Conservation (phyloP, 331 rosid species). For the Phaseolus coccineus region DNA sequence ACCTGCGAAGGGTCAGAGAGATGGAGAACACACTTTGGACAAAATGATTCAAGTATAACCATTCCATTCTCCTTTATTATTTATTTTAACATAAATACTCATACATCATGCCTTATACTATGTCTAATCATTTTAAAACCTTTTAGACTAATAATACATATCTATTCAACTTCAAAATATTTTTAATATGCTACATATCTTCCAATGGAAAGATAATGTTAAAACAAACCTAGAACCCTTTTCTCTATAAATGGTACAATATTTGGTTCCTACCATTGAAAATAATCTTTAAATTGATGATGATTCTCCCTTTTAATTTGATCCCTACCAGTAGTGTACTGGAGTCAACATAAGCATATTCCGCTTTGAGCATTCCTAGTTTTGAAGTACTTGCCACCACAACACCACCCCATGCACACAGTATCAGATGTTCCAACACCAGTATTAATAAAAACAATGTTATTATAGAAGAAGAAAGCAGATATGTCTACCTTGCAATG, state of each 20-base stretch:
- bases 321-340: slow-evolving; percentile 49
- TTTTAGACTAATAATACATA: background rate
- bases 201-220: background rate
- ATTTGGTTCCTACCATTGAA: slow-evolving; percentile 59
- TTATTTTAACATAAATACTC: background rate
- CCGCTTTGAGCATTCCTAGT: slow-evolving; percentile 10
- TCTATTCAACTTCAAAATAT: background rate
- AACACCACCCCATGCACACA: slow-evolving; percentile 36
- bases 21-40: slow-evolving; percentile 40
- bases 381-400: slow-evolving; percentile 67
- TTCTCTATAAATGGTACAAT: slow-evolving; percentile 40
- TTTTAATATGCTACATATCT: background rate
- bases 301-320: slow-evolving; percentile 49
- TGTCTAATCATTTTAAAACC: background rate
- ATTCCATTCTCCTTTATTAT: background rate
- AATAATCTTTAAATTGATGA: slow-evolving; percentile 58
- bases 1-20: slow-evolving; percentile 34
- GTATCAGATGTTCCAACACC: slow-evolving; percentile 56
- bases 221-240: slow-evolving; percentile 7
- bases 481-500: background rate
- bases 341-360: slow-evolving; percentile 50
- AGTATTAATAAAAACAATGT: slow-evolving; percentile 51
- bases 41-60: slow-evolving; percentile 27
- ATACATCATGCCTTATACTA: background rate
- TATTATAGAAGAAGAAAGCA: background rate